A percentile compares a stretch with the other conserved stretches of the same genome.
phyloP scores from a whole-genome alignment of 2,329 filamentous ascomycete species.

The Sclerotinia trifoliorum region DNA sequence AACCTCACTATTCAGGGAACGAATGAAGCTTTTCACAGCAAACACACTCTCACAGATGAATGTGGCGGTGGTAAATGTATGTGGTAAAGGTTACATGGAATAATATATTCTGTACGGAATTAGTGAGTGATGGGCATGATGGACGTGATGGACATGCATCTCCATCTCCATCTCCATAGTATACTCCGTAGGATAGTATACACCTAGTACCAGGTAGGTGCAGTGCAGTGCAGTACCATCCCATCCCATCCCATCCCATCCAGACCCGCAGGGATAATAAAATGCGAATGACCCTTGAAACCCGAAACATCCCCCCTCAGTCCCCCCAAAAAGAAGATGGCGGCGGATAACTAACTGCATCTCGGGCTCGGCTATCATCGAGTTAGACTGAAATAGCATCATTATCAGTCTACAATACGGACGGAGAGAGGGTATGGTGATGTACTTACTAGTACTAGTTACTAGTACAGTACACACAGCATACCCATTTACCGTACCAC shows the following conservation, averaged over 20 bases:
- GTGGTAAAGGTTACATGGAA: too few species aligned
- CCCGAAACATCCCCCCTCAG: not conserved
- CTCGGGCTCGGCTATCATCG: constrained; percentile 10
- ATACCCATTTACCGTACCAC: not conserved
- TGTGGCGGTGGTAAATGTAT: not conserved
- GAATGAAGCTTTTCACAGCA: not conserved
- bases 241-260: too few species aligned
- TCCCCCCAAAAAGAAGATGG: not conserved
- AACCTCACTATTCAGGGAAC: not conserved
- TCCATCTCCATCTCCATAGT: not conserved
- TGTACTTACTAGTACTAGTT: not conserved
- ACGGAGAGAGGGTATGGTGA: not conserved
- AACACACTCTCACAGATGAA: not conserved
- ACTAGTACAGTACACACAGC: too few species aligned
- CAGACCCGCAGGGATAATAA: not conserved
- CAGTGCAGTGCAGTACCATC: not conserved
- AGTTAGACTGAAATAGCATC: constrained; percentile 9
- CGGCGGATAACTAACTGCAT: not conserved
- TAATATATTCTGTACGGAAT: not conserved
- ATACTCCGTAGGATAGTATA: too few species aligned
- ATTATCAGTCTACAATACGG: too few species aligned
- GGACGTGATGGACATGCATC: not conserved
- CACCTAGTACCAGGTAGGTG: too few species aligned
- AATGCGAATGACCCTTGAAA: constrained; percentile 1
- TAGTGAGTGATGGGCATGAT: too few species aligned